Conservation (phyloP, 208 protist genomes). For the Trypanosoma congolense region DNA sequence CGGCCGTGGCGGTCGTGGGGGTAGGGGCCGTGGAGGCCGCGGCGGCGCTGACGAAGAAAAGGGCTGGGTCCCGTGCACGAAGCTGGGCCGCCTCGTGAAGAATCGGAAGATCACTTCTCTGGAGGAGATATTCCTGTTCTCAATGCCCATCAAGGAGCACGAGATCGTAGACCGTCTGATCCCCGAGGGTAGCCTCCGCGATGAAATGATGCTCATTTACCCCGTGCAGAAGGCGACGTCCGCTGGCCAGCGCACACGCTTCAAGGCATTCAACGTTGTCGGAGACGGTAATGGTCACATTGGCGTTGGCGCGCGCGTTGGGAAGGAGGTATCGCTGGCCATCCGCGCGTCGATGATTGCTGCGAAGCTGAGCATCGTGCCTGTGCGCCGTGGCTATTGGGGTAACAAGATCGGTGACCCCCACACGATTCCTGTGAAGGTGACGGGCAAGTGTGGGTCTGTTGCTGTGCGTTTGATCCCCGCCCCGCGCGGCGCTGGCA, state of each 20-base stretch:
- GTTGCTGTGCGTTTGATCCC: slow-evolving; percentile 97
- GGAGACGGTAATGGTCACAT: slow-evolving; percentile 98
- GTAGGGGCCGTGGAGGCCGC: slow-evolving; percentile 36
- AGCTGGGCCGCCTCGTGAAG: slow-evolving; percentile 98
- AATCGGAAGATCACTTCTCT: slow-evolving; percentile 95
- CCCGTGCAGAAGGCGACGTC: slow-evolving; percentile 99
- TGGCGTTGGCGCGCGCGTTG: slow-evolving; percentile 98
- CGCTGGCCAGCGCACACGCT: slow-evolving; percentile 99
- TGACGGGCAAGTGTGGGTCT: slow-evolving; percentile 99
- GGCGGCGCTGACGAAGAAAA: slow-evolving; percentile 73
- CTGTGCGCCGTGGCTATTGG: slow-evolving; percentile 99
- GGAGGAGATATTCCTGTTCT: slow-evolving; percentile 99
- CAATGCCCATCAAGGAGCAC: slow-evolving; percentile 99
- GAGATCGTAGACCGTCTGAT: slow-evolving; percentile 99
- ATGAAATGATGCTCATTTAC: slow-evolving; percentile 98
- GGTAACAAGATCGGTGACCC: slow-evolving; percentile 98
- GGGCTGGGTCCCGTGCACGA: slow-evolving; percentile 98
- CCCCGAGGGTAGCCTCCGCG: slow-evolving; percentile 60
- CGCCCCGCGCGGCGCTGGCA: slow-evolving; percentile 98
- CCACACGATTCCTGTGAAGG: slow-evolving; percentile 99
- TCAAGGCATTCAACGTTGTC: slow-evolving; percentile 99
- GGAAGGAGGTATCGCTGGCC: slow-evolving; percentile 99
- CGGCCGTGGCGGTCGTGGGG: slow-evolving; percentile 59
- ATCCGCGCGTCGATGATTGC: slow-evolving; percentile 97
- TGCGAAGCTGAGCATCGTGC: slow-evolving; percentile 98